A percentile compares a stretch with the other conserved stretches of the same genome.
These are phyloP conservation scores for Apiospora kogelbergensis DNA, from an alignment of 2,329 filamentous ascomycete genomes.

Conservation along the genomic window DNA sequence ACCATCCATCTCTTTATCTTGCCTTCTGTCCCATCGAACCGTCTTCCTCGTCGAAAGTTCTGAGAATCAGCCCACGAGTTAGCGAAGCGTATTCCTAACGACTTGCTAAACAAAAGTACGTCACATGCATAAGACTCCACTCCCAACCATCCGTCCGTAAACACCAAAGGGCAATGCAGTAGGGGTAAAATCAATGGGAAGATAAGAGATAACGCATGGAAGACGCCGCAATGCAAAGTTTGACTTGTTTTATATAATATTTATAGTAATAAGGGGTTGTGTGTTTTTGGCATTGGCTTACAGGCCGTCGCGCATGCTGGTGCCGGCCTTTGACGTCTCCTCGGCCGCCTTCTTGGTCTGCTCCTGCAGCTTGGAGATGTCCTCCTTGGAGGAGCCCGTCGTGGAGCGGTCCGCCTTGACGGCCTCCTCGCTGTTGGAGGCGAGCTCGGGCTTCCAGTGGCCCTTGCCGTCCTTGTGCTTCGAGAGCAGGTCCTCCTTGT, in stretches of 20 bases:
- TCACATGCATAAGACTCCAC: background rate
- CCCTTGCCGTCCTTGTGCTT: conserved; percentile 71
- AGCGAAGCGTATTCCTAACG: background rate
- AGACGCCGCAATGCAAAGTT: background rate
- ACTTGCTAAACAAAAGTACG: background rate
- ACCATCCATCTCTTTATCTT: background rate
- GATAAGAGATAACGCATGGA: background rate
- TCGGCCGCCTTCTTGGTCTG: conserved; percentile 55
- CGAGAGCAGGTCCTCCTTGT: conserved; percentile 59
- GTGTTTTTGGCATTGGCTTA: background rate
- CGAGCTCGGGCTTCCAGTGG: conserved; percentile 76
- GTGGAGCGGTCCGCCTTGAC: conserved; percentile 64
- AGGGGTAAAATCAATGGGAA: background rate
- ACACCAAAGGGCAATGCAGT: background rate
- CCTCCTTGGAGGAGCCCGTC: conserved; percentile 37
- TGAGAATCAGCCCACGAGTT: background rate
- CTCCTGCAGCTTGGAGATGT: conserved; percentile 54
- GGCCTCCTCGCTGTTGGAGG: conserved; percentile 76
- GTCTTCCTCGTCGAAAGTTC: background rate
- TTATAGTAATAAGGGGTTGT: background rate
- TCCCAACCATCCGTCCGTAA: background rate
- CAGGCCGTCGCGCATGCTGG: conserved; percentile 6
- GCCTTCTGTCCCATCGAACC: background rate
- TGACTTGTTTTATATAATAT: background rate
- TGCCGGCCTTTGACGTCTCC: conserved; percentile 39